phyloP scores from a whole-genome alignment of 345 rosid species.

The Bruguiera sexangula region DNA sequence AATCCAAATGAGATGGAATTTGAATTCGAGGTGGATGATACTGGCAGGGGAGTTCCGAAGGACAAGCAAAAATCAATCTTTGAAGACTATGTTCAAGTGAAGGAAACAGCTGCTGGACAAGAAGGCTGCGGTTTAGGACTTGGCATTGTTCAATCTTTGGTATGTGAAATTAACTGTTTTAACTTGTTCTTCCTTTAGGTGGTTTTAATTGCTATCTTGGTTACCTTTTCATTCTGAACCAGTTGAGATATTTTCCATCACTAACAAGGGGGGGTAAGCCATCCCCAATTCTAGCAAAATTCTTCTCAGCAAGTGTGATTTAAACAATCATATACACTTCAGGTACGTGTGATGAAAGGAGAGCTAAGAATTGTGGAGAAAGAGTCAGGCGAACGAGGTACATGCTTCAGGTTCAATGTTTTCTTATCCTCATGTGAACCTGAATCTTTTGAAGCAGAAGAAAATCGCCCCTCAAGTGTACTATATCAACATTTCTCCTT shows the following conservation, averaged over 20 bases:
- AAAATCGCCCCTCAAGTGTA: constrained; percentile 17
- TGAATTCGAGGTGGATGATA: constrained; percentile 40
- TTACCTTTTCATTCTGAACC: no score
- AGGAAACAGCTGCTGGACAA: constrained; percentile 32
- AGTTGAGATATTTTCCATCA: no score
- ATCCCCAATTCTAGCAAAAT: no score
- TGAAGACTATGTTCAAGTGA: constrained; percentile 41
- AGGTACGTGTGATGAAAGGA: constrained; percentile 37
- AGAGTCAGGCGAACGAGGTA: constrained; percentile 34
- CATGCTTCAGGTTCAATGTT: constrained; percentile 40
- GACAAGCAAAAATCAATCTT: constrained; percentile 35
- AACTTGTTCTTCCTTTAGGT: no score
- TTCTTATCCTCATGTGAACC: constrained; percentile 16
- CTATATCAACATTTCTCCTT: constrained; percentile 22
- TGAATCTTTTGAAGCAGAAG: neutral
- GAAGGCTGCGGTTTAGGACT: constrained; percentile 40
- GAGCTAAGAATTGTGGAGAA: constrained; percentile 36
- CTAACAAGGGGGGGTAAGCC: no score
- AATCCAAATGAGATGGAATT: constrained; percentile 24
- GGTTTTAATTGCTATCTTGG: no score
- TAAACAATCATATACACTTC: neutral
- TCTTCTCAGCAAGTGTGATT: neutral
- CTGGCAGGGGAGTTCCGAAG: constrained; percentile 36
- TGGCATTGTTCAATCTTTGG: constrained; percentile 40
- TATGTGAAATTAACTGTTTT: constrained; percentile 7